Evolutionary conservation across 2,329 filamentous ascomycete genomes (phyloP).

Genomic region (Aspergillus awamori): DNA sequence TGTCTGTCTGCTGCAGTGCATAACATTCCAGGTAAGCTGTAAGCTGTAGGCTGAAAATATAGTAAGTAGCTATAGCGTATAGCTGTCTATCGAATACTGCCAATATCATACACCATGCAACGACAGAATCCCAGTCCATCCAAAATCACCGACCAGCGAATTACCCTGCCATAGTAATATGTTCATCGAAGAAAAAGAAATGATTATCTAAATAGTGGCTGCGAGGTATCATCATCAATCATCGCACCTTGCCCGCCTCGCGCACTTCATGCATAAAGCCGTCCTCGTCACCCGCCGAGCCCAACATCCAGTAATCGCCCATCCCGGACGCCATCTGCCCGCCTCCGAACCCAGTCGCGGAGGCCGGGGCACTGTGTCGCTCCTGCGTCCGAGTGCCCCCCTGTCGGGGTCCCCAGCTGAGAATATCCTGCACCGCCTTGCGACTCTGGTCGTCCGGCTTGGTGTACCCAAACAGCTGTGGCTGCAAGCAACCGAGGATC

Average conservation of each 20-base stretch:
- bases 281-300: conserved; percentile 43
- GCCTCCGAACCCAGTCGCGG: conserved; percentile 39
- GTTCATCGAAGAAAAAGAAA: not conserved
- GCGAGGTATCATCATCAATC: not conserved
- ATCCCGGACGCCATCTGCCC: conserved; percentile 38
- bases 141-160: not conserved
- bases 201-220: no score
- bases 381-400: conserved; percentile 36
- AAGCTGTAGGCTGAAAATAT: no score
- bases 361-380: conserved; percentile 39
- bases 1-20: no score
- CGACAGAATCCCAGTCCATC: not conserved
- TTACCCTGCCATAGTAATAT: not conserved
- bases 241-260: conserved; percentile 46
- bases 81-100: no score
- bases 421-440: conserved; percentile 34
- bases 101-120: not conserved
- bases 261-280: conserved; percentile 47
- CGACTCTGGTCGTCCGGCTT: conserved; percentile 42
- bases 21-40: no score
- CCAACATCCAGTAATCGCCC: conserved; percentile 48
- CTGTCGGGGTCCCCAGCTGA: conserved; percentile 42
- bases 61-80: no score
- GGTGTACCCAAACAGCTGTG: conserved; percentile 45
- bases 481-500: conserved; percentile 46